Evolutionary conservation across 768 basidiomycete species (phyloP).

Genomic region (Lactarius deliciosus): DNA sequence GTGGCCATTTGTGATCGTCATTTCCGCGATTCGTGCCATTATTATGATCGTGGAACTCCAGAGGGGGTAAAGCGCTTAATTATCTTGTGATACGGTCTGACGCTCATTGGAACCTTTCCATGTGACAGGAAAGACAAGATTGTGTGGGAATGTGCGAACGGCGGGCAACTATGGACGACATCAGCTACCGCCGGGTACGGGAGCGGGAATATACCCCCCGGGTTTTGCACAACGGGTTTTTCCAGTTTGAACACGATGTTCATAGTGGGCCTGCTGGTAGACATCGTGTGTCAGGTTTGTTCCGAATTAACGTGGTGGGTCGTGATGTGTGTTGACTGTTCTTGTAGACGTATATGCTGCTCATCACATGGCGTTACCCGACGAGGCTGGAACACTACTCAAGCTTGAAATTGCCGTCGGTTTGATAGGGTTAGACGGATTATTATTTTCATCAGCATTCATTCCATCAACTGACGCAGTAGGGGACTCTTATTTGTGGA

Average conservation of each 20-base stretch:
- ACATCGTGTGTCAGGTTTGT: constrained; percentile 65
- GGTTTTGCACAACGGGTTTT: constrained; percentile 61
- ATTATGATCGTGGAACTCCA: constrained; percentile 73
- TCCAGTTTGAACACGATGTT: constrained; percentile 61
- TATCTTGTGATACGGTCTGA: constrained; percentile 18
- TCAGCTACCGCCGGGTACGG: constrained; percentile 44
- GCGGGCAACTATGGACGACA: constrained; percentile 59
- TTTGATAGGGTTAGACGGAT: constrained; percentile 52
- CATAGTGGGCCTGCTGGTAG: constrained; percentile 59
- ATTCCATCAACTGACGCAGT: constrained; percentile 15
- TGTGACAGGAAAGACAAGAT: constrained; percentile 61
- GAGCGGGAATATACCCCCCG: constrained; percentile 49
- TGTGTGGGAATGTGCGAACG: constrained; percentile 70
- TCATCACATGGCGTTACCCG: constrained; percentile 72
- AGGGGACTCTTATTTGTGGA: constrained; percentile 40
- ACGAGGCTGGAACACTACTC: constrained; percentile 68
- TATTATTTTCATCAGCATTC: background rate
- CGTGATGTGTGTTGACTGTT: constrained; percentile 19
- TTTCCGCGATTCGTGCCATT: constrained; percentile 61
- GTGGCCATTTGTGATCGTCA: constrained; percentile 71
- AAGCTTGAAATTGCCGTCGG: constrained; percentile 56
- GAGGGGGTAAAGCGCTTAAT: constrained; percentile 53
- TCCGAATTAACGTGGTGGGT: constrained; percentile 21
- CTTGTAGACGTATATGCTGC: constrained; percentile 69
- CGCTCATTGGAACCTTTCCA: constrained; percentile 13